Base-by-base conservation (phyloP, 2,329 filamentous ascomycete species). In the Capronia coronata region DNA sequence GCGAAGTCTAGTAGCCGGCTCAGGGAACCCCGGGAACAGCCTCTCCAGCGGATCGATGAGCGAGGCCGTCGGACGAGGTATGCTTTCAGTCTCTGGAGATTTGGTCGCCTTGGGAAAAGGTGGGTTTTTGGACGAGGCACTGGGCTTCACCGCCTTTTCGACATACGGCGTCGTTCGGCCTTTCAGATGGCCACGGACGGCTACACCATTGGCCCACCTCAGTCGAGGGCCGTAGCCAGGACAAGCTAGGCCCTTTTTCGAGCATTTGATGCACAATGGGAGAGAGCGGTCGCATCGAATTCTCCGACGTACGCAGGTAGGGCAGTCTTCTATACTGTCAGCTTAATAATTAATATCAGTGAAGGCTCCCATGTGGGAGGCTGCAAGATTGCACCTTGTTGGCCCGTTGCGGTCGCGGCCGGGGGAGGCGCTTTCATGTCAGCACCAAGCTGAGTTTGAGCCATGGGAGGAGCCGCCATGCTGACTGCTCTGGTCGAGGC, bases 1-100 rank as follows among this genome's bases (percentile, higher is more conserved):
- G 96, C 91, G 64, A 89, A 95, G 47, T 81, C 79, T 1, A 84
- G 82, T 37, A 96, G 76, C 63, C 79, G 82, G 60, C 80, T 74
- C 66, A 96, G 75, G 71, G 96, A 97, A 46, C 3, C 38, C 54
- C 2, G 54, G 54, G 22, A 56, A 52, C 13, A 46, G 16, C 35
- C 27, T 45, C 14, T 52, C 49, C 9, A 56, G 32, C 6, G 49
- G 49, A 35, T 50, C 53, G 25, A 41, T 22, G 21, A 43, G 13
- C 10, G 47, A 44, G 10, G 34, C 10, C 16, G 18, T 18, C n/a
- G 43, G 22, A 14, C 23, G 23, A 14, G 34, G 11, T 10, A 22
- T 39, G 25, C 21, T 49, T 25, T 51, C 42, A 11, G 29, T 48
- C 13, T 48, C 44, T 9, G 44, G 9, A 2, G 50, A 51, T 41